Base-by-base conservation (phyloP, 371 early-diverging fungal species). In the Nosema muscidifuracis region DNA sequence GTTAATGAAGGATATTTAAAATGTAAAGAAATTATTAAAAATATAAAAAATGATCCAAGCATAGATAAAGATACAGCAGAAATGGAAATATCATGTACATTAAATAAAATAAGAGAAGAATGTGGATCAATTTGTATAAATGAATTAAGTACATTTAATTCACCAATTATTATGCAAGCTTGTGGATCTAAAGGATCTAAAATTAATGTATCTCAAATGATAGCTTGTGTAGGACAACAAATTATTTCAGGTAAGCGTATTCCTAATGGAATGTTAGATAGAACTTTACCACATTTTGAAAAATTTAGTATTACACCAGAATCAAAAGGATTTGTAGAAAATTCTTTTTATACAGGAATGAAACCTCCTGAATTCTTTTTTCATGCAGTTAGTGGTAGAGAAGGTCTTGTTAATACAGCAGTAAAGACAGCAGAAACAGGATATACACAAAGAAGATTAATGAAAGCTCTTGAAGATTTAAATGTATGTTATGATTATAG, bases 201-300 rank as follows among this genome's bases (percentile, higher is more conserved):
- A 67, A 90, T 95, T 80, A 98, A 98, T 86, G 95, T 96, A 43
- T 93, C 92, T 30, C 99, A 99, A 84, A 97, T 99, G 97, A 92
- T 94, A 76, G 94, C 95, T 70, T 94, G 94, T 89, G 97, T 99
- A 75, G 99, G 97, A 77, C 99, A 99, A 85, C 97, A 97, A 81
- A 93, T 94, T 87, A 91, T 99, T 77, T 89, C 88, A 76, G 94
- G 95, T 66, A 88, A 85, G 69, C 91, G 99, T 86, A 92, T 99
- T 76, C 91, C 93, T 22, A 87, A 93, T 81, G 96, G 96, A 62
- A 95, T 97, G 84, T 88, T 89, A 51, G 91, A 93, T 82, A 88
- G 99, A 76, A 89, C 94, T 0, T 84, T 99, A 67, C 97, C 99
- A 16, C 95, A 94, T 81, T 97, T 95, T 82, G 85, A 88, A 62